phyloP scores from a whole-genome alignment of 2,329 filamentous ascomycete genomes.

The Aureobasidium uvarum region DNA sequence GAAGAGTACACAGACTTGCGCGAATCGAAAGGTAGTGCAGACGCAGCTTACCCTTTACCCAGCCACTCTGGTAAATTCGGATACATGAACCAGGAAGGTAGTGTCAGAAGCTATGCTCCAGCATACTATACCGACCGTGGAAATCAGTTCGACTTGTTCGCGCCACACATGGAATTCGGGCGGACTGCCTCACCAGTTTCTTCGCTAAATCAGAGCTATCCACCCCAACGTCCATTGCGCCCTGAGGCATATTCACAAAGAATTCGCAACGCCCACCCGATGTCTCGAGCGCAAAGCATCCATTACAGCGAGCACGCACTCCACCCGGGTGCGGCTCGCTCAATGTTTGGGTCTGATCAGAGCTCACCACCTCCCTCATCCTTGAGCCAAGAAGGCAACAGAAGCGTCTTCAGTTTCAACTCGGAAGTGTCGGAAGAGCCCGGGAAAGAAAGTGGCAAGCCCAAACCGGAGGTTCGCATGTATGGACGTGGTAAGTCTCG shows the following conservation, averaged over 20 bases:
- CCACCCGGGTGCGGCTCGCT: conserved; percentile 15
- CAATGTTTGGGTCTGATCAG: conserved; percentile 15
- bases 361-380: conserved; percentile 30
- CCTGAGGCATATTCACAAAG: conserved; percentile 18
- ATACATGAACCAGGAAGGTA: conserved; percentile 14
- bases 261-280: conserved; percentile 16
- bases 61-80: not conserved
- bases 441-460: conserved; percentile 47
- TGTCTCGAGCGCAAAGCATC: not conserved
- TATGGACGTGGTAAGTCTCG: conserved; percentile 52
- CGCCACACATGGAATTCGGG: conserved; percentile 29
- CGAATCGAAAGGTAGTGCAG: conserved; percentile 27
- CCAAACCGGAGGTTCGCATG: conserved; percentile 52
- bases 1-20: conserved; percentile 51
- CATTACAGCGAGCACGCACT: conserved; percentile 5
- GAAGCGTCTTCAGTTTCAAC: conserved; percentile 45
- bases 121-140: conserved; percentile 20
- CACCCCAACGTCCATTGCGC: conserved; percentile 17
- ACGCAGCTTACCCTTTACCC: not conserved
- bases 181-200: conserved; percentile 26
- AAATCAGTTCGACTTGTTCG: conserved; percentile 22
- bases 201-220: conserved; percentile 19
- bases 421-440: conserved; percentile 25
- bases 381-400: conserved; percentile 35
- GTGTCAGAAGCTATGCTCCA: not conserved